Percentiles rank a stretch among this genome's conserved stretches.
Evolutionary conservation across 2,329 filamentous ascomycete species (phyloP).

Genomic region (Pestalotiopsis sp.): DNA sequence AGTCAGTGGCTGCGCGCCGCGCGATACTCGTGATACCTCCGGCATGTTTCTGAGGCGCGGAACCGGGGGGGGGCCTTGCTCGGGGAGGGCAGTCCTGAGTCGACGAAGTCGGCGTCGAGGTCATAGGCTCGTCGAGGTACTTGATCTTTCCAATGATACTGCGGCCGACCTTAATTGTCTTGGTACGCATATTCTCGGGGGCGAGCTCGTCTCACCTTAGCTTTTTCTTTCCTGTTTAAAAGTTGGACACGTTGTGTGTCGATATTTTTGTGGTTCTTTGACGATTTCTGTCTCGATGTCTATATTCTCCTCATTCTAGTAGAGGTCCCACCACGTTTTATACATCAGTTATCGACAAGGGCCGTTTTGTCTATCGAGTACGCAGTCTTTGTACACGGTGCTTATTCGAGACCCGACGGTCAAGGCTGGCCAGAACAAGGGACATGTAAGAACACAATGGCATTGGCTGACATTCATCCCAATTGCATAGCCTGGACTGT

Average conservation of each 20-base stretch:
- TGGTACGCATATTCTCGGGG: neutral
- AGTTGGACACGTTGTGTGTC: neutral
- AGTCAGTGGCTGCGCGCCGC: neutral
- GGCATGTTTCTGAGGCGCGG: neutral
- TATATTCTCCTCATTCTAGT: neutral
- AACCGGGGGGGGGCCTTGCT: neutral
- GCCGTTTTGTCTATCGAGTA: too few species aligned
- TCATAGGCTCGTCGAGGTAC: neutral
- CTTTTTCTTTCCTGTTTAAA: neutral
- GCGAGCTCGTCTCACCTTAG: neutral
- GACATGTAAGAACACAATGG: too few species aligned
- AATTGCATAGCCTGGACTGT: too few species aligned
- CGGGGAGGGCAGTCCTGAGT: neutral
- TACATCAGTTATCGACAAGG: neutral
- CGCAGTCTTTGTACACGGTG: too few species aligned
- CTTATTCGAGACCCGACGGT: too few species aligned
- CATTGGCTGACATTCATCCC: too few species aligned
- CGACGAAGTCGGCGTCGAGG: neutral
- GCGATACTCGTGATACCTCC: neutral
- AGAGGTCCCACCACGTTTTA: neutral
- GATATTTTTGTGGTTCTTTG: neutral
- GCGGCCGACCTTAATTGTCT: neutral
- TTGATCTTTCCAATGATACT: constrained; percentile 12
- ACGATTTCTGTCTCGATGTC: neutral
- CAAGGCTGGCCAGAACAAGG: too few species aligned